A percentile compares a stretch with the other conserved stretches of the same genome.
phyloP scores from a whole-genome alignment of 2,329 filamentous ascomycete species.

The Penicillium sp. region DNA sequence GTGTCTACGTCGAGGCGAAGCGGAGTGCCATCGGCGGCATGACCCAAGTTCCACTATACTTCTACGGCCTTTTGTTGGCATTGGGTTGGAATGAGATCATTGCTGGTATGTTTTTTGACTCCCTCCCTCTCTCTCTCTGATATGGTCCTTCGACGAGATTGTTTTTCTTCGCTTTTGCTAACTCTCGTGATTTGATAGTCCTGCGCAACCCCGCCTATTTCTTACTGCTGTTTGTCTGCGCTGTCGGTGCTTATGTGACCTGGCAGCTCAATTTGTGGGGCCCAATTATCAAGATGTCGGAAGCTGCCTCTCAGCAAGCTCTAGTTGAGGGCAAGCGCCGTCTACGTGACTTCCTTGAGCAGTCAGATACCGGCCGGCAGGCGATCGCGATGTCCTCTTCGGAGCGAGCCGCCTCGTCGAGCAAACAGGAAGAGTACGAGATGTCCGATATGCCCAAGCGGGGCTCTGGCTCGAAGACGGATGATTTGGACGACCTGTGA shows the following conservation, averaged over 20 bases:
- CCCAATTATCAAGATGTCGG: constrained; percentile 90
- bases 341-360: constrained; percentile 82
- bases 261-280: constrained; percentile 94
- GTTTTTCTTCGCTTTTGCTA: not conserved
- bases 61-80: constrained; percentile 81
- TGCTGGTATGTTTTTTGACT: constrained; percentile 61
- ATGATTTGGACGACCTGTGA: constrained; percentile 35
- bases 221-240: constrained; percentile 72
- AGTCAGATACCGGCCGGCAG: constrained; percentile 75
- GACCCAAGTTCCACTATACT: constrained; percentile 88
- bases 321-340: constrained; percentile 87
- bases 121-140: constrained; percentile 4
- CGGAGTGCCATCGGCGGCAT: constrained; percentile 92
- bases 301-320: constrained; percentile 79
- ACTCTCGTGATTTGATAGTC: constrained; percentile 51
- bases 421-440: constrained; percentile 51
- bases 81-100: constrained; percentile 99
- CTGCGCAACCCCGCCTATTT: constrained; percentile 91
- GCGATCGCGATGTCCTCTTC: constrained; percentile 67
- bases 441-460: constrained; percentile 41
- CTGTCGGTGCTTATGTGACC: constrained; percentile 75
- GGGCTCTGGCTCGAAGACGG: constrained; percentile 16
- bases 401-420: constrained; percentile 31
- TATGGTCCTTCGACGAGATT: not conserved
- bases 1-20: constrained; percentile 97